Evolutionary conservation across 83 land plant species (phyloP), one percentile per base, ranked within the genome.

Genomic region (Thuja plicata): DNA sequence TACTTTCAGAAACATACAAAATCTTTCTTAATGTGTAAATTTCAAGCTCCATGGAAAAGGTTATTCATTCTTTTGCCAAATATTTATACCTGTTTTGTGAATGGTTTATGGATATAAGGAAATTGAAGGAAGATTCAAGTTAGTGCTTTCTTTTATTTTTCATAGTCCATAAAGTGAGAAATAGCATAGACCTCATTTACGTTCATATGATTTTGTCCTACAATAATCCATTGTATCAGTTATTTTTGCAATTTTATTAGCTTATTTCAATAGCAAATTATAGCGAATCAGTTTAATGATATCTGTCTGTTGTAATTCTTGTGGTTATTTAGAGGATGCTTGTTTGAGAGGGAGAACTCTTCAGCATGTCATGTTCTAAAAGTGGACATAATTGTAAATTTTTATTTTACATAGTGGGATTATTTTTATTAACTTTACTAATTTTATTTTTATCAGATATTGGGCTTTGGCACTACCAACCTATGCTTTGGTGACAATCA

Each of bases 391-490:
- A 76, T 76, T 76, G 38, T 76, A 76, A 76, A 3, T 76, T 34
- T 37, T 19, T 35, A 32, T 76, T 76, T 76, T 32, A 34, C 17
- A 74, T 34, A 34, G 12, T 8, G 77, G 7, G 9, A 13, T 11
- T 10, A 32, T 34, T 30, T 74, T 80, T 41, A 41, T 41, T 37
- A 37, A 77, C 80, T 77, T 41, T 80, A 13, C 37, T 52, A 30
- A 16, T 70, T 87, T 62, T 86, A 73, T 66, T 24, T 19, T 57
- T 80, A 86, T 37, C 90, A 95, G 96, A 88, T 92, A 95, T 83
- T 95, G 96, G 96, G 96, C 96, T 41, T 71, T 95, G 90, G 96
- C 96, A 74, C 87, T 93, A 27, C 96, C 96, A 84, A 38, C 92
- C 74, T 95, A 89, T 87, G 81, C 71, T n/a, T 92, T 93, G 88